A percentile compares a stretch with the other conserved stretches of the same genome.
These are phyloP conservation scores for Fusarium denticulatum DNA, from an alignment of 2,329 filamentous ascomycete species.

Conservation along the genomic window DNA sequence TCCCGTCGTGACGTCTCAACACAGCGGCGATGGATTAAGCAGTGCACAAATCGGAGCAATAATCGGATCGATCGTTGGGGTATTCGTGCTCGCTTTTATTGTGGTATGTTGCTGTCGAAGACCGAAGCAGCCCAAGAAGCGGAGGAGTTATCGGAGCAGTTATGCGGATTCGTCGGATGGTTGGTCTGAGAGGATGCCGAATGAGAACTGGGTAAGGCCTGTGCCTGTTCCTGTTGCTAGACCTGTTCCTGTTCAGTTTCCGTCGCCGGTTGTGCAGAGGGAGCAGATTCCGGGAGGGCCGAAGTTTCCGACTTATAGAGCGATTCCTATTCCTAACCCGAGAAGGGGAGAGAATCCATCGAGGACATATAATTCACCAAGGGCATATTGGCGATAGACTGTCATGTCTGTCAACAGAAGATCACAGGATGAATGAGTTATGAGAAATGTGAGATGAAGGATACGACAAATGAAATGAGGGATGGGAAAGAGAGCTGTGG, in stretches of 20 bases:
- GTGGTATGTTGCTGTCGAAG: slow-evolving; percentile 46
- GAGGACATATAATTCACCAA: slow-evolving; percentile 17
- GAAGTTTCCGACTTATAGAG: slow-evolving; percentile 47
- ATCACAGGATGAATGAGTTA: too few species aligned
- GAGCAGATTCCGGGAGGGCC: slow-evolving; percentile 48
- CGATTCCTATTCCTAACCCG: slow-evolving; percentile 48
- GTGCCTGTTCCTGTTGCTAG: slow-evolving; percentile 2
- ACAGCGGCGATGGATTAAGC: slow-evolving; percentile 42
- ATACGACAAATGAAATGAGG: too few species aligned
- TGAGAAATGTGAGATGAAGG: neutral
- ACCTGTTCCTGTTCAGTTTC: slow-evolving; percentile 20
- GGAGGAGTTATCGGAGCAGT: slow-evolving; percentile 20
- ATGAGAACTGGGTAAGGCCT: slow-evolving; percentile 18
- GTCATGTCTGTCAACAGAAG: fast-evolving
- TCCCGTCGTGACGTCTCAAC: slow-evolving; percentile 24
- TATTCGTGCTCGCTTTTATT: slow-evolving; percentile 49
- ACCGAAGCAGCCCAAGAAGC: neutral
- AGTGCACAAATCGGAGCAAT: slow-evolving; percentile 54
- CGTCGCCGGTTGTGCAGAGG: slow-evolving; percentile 30
- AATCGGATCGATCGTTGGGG: slow-evolving; percentile 51
- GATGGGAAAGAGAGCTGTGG: neutral
- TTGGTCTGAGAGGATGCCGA: slow-evolving; percentile 7
- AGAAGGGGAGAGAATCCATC: slow-evolving; percentile 22
- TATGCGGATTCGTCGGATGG: slow-evolving; percentile 26
- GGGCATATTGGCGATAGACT: neutral